Percentiles rank a stretch among this genome's conserved stretches.
These are phyloP conservation scores for Acanthamoeba lenticulata DNA, from an alignment of 208 protist genomes.

Conservation along the genomic window DNA sequence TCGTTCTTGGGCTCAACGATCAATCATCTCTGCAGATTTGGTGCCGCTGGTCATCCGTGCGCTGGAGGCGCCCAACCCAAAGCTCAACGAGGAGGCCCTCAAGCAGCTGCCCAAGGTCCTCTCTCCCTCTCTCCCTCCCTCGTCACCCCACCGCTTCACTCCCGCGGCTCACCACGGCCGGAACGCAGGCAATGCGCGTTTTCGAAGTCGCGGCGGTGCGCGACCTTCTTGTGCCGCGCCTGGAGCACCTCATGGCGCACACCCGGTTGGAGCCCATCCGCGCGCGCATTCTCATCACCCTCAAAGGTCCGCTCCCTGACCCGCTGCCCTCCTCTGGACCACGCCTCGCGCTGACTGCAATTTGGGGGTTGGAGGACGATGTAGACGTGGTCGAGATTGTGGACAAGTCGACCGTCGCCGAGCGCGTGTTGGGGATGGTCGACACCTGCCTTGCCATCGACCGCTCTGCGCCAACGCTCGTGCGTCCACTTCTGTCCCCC, in stretches of 20 bases:
- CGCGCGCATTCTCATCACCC: not conserved
- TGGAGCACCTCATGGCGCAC: not conserved
- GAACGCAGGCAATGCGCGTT: not conserved
- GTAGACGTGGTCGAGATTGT: not conserved
- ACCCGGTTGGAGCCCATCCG: not conserved
- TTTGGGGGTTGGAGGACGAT: not conserved
- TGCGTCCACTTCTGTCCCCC: not conserved
- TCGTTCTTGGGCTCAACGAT: not conserved
- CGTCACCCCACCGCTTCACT: too few relatives aligned
- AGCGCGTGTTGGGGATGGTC: not conserved
- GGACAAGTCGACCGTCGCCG: not conserved
- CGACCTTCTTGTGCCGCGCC: not conserved
- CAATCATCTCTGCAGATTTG: not conserved
- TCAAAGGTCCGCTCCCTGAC: not conserved
- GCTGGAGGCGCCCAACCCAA: constrained; percentile 1
- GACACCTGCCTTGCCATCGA: not conserved
- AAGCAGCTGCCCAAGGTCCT: constrained; percentile 22
- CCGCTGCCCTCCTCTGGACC: not conserved
- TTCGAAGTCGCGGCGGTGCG: not conserved
- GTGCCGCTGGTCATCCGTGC: not conserved
- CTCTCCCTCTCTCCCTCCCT: not conserved
- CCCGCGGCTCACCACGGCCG: too few relatives aligned
- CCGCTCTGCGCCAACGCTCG: not conserved
- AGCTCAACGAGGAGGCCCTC: constrained; percentile 9
- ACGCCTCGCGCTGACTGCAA: not conserved